Percentiles rank a stretch among this genome's conserved stretches.
Conservation (phyloP, 768 basidiomycete species). For the Austroboletus eburneus region DNA sequence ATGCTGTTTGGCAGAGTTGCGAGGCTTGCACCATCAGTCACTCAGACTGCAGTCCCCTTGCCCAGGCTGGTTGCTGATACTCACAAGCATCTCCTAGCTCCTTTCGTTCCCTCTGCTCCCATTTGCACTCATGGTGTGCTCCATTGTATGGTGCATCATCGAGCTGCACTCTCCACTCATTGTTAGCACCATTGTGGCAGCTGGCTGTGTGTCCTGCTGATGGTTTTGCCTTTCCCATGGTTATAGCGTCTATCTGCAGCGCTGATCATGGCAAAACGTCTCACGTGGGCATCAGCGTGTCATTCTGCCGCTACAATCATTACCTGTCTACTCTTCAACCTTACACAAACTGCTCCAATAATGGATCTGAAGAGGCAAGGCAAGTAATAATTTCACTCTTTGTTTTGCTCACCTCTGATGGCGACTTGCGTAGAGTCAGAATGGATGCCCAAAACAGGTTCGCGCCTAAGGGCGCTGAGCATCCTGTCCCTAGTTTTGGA, state of each 20-base stretch:
- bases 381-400: neutral
- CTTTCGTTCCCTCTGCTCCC: no score
- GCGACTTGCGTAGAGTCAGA: conserved; percentile 10
- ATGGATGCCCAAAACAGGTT: conserved; percentile 24
- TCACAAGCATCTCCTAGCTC: no score
- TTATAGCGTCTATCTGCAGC: neutral
- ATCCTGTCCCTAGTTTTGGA: conserved; percentile 44
- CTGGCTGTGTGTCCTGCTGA: no score
- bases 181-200: no score
- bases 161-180: no score
- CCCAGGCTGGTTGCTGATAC: no score
- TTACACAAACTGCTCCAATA: conserved; percentile 17
- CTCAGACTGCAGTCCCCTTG: no score
- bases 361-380: conserved; percentile 22
- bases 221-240: no score
- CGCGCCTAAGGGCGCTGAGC: conserved; percentile 43
- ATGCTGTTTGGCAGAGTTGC: no score
- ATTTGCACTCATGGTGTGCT: no score
- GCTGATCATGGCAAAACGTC: conserved; percentile 36
- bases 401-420: neutral
- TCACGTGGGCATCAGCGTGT: conserved; percentile 56
- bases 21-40: no score
- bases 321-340: conserved; percentile 29
- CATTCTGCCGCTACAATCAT: conserved; percentile 34
- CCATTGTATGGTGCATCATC: no score